These are phyloP conservation scores for Nicotiana benthamiana DNA, from an alignment of 257 asterid genomes.

Conservation along the genomic window DNA sequence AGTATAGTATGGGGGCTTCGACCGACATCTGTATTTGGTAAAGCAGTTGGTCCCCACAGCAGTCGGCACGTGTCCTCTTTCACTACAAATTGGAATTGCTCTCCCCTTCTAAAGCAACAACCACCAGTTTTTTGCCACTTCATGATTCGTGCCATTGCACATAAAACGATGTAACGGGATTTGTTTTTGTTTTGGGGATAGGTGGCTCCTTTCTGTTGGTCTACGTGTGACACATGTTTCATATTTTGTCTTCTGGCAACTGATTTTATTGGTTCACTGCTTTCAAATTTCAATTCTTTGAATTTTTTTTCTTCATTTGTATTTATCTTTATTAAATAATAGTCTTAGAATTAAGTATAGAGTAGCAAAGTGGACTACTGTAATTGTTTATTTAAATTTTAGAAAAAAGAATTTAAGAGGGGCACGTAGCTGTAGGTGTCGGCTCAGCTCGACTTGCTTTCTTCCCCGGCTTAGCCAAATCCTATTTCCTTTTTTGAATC, in stretches of 20 bases:
- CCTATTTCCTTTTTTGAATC: not conserved
- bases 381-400: not conserved
- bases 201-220: not conserved
- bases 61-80: constrained; percentile 16
- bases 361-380: not conserved
- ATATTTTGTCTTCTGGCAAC: not conserved
- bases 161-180: not conserved
- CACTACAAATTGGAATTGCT: not conserved
- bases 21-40: not conserved
- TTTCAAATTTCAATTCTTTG: not conserved
- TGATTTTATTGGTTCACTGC: not conserved
- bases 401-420: not conserved
- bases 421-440: not conserved
- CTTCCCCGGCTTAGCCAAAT: not conserved
- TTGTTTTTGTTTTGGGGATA: not conserved
- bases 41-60: not conserved
- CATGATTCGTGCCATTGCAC: not conserved
- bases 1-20: not conserved
- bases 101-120: not conserved
- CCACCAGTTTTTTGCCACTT: constrained; percentile 26
- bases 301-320: not conserved
- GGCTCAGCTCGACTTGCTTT: not conserved
- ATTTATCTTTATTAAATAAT: not conserved
- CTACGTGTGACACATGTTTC: not conserved
- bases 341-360: not conserved